A percentile compares a stretch with the other conserved stretches of the same genome.
phyloP scores from a whole-genome alignment of 2,329 filamentous ascomycete genomes.

The Alternaria infectoria region DNA sequence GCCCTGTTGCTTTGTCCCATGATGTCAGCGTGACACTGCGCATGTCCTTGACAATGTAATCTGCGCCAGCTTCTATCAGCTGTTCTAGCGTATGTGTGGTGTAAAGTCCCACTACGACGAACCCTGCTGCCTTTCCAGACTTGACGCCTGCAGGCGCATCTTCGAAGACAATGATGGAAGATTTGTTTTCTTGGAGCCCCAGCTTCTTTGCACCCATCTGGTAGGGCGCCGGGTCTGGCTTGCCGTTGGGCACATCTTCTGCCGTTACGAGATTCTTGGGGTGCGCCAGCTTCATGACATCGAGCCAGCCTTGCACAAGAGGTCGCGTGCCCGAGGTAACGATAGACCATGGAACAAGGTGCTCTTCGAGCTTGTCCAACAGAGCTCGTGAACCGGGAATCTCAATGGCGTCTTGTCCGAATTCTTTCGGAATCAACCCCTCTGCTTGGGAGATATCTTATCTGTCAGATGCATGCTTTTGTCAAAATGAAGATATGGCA shows the following conservation, averaged over 20 bases:
- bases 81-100: slow-evolving; percentile 81
- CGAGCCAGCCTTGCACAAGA: slow-evolving; percentile 58
- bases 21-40: slow-evolving; percentile 70
- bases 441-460: slow-evolving; percentile 82
- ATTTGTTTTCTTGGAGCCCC: slow-evolving; percentile 48
- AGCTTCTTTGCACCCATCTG: slow-evolving; percentile 52
- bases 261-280: slow-evolving; percentile 57
- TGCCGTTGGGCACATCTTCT: slow-evolving; percentile 57
- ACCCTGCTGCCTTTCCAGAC: slow-evolving; percentile 85
- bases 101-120: slow-evolving; percentile 80
- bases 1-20: slow-evolving; percentile 61
- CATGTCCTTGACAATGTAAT: slow-evolving; percentile 86
- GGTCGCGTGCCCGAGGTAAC: slow-evolving; percentile 61
- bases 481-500: slow-evolving; percentile 27
- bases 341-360: slow-evolving; percentile 79
- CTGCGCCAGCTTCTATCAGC: slow-evolving; percentile 76
- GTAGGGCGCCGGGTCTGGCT: slow-evolving; percentile 60
- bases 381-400: slow-evolving; percentile 81
- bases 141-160: slow-evolving; percentile 86
- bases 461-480: neutral
- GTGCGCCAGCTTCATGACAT: slow-evolving; percentile 56
- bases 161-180: slow-evolving; percentile 76
- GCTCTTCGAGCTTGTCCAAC: slow-evolving; percentile 68
- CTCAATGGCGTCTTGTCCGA: slow-evolving; percentile 79
- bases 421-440: slow-evolving; percentile 75